A percentile compares a stretch with the other conserved stretches of the same genome.
Evolutionary conservation across 2,329 filamentous ascomycete genomes (phyloP).

Genomic region (Tolypocladium endophyticum): DNA sequence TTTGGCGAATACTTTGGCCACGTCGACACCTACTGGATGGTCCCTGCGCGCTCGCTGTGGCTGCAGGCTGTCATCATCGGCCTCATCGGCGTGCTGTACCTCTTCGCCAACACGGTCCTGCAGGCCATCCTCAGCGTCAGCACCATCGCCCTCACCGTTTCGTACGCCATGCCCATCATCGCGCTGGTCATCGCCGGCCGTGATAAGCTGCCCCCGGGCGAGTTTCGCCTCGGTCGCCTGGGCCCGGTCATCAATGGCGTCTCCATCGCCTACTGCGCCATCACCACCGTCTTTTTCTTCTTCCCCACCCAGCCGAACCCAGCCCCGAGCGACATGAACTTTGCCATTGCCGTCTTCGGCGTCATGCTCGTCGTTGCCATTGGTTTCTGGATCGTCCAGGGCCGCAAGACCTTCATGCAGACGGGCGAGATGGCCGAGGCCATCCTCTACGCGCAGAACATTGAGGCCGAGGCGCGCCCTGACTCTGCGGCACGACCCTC

Average conservation of each 20-base stretch:
- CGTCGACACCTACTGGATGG: constrained; percentile 36
- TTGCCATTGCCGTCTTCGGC: constrained; percentile 45
- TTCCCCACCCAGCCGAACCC: constrained; percentile 37
- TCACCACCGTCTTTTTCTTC: constrained; percentile 46
- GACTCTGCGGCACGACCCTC: background rate
- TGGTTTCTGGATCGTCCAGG: constrained; percentile 39
- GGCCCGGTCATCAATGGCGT: constrained; percentile 35
- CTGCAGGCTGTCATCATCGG: constrained; percentile 32
- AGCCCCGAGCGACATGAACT: constrained; percentile 41
- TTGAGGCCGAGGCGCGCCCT: background rate
- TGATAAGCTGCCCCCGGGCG: constrained; percentile 35
- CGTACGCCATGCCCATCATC: constrained; percentile 35
- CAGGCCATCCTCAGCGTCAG: constrained; percentile 43
- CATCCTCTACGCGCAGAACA: constrained; percentile 6
- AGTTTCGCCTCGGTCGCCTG: constrained; percentile 34
- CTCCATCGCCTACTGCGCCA: constrained; percentile 37
- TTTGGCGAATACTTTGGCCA: constrained; percentile 33
- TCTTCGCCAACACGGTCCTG: constrained; percentile 42
- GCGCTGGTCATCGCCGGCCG: constrained; percentile 38
- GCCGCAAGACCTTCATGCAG: constrained; percentile 20
- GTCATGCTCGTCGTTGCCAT: constrained; percentile 40
- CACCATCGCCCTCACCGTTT: constrained; percentile 45
- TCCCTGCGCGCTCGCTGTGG: constrained; percentile 41
- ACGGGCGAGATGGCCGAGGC: constrained; percentile 7
- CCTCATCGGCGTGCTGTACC: constrained; percentile 42